Percentiles rank a stretch among this genome's conserved stretches.
phyloP scores from a whole-genome alignment of 208 protist genomes.

The Lotmaria passim region DNA sequence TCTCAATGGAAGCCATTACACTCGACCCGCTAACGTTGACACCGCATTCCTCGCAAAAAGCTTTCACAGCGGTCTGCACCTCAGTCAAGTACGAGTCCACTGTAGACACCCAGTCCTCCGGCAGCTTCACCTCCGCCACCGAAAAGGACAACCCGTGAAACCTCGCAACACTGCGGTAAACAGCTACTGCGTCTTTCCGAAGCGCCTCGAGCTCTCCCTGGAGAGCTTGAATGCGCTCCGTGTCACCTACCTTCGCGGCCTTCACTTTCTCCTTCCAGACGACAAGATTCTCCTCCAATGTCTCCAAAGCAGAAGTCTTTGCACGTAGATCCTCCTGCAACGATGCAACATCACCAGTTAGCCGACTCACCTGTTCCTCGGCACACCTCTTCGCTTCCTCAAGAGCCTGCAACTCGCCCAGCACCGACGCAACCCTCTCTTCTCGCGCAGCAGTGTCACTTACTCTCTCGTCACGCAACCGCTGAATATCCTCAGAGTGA shows the following conservation, averaged over 20 bases:
- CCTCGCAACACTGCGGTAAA: not conserved
- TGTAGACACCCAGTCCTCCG: slow-evolving; percentile 3
- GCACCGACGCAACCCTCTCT: not conserved
- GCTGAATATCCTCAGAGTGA: slow-evolving; percentile 1
- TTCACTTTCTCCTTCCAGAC: slow-evolving; percentile 79
- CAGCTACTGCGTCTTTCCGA: not conserved
- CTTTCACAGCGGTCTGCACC: not conserved
- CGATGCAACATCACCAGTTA: slow-evolving; percentile 5
- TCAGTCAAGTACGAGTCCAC: slow-evolving; percentile 4
- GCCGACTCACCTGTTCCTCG: not conserved
- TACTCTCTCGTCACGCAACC: not conserved
- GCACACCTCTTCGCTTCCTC: not conserved
- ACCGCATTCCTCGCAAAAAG: slow-evolving; percentile 2
- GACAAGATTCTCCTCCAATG: slow-evolving; percentile 23
- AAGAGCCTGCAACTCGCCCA: not conserved
- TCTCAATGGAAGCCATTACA: not conserved
- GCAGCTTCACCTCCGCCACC: not conserved
- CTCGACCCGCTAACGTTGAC: not conserved
- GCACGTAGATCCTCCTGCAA: not conserved
- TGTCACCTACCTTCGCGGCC: slow-evolving; percentile 49
- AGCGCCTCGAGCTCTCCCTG: slow-evolving; percentile 8
- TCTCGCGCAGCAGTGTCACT: not conserved
- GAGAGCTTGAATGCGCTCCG: slow-evolving; percentile 30
- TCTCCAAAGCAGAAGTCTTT: slow-evolving; percentile 10
- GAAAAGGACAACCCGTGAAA: not conserved